Base-by-base conservation (phyloP, 768 basidiomycete genomes). In the Leccinum imitatum region DNA sequence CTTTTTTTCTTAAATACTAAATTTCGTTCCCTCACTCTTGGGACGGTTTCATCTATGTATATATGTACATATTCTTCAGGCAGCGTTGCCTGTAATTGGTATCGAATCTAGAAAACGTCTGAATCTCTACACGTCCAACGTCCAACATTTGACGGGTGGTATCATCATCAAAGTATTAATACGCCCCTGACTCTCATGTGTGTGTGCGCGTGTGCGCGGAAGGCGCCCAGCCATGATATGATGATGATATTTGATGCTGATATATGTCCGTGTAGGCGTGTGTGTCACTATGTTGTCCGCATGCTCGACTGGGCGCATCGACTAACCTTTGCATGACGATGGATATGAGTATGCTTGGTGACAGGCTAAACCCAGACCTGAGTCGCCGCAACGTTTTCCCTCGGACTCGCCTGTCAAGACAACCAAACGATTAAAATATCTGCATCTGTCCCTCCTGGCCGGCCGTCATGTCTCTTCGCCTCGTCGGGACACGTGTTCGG, bases 401-500 rank as follows among this genome's bases (percentile, higher is more conserved):
- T 41, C 50, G 50, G 50, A 25, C 21, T 23, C 11, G 8, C 37
- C 53, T 47, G 25, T 27, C 57, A 41, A 41, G 17, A 41, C 17
- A 41, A 41, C 17, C 39, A 41, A 41, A 41, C 17, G 39, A 41
- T 48, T 21, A 23, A 13, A 14, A 48, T 48, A 48, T 30, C 30
- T 46, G 44, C 19, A 50, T 60, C 21, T 9, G 11, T 50, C 44
- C 13, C 33, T 11, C 35, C 14, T 35, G 35, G 35, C 5, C 11
- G 31, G 11, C 33, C 39, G 39, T 39, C 39, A 39, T 37, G 1
- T 37, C 37, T 33, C 39, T 9, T 41, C 39, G 39, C 39, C 39
- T 41, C 8, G 44, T 47, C 10, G 27, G 41, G 15, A 37, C 66
- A 67, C 67, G 66, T 68, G 67, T 66, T 35, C 54, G 13, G 27